Conservation (phyloP, 176 grass and related monocot genomes). For the Areca catechu region DNA sequence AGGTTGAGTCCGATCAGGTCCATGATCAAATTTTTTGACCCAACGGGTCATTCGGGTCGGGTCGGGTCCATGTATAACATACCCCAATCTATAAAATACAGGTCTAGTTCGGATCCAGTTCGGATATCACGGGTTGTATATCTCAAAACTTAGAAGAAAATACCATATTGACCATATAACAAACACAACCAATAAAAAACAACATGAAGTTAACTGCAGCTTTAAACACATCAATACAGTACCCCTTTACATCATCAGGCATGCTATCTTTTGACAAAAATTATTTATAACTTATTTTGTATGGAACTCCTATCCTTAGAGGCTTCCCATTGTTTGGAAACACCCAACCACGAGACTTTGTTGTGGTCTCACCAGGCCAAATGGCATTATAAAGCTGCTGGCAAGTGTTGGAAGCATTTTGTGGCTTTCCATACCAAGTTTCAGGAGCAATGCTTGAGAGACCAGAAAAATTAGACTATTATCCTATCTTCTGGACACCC, state of each 20-base stretch:
- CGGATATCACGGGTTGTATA: too few species aligned
- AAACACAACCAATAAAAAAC: too few species aligned
- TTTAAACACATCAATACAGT: too few species aligned
- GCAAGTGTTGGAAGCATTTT: constrained; percentile 22
- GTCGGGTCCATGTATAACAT: too few species aligned
- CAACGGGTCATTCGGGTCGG: too few species aligned
- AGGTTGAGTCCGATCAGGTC: too few species aligned
- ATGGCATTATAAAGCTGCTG: constrained; percentile 46
- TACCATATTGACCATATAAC: too few species aligned
- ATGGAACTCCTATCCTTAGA: constrained; percentile 78
- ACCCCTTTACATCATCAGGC: constrained; percentile 57
- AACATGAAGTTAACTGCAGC: too few species aligned
- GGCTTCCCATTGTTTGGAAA: constrained; percentile 65
- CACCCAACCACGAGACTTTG: constrained; percentile 64
- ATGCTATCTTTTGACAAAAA: constrained; percentile 45
- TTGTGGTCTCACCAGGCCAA: constrained; percentile 65
- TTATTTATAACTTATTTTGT: constrained; percentile 46
- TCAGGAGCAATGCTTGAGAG: constrained; percentile 54
- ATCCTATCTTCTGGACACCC: constrained; percentile 51
- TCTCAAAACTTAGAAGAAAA: too few species aligned
- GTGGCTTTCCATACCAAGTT: constrained; percentile 21
- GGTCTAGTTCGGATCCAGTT: too few species aligned
- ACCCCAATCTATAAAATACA: too few species aligned
- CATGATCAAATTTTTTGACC: too few species aligned
- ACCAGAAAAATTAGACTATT: constrained; percentile 48